These are phyloP conservation scores for Colletotrichum sp. DNA, from an alignment of 2,329 filamentous ascomycete genomes.

Conservation along the genomic window DNA sequence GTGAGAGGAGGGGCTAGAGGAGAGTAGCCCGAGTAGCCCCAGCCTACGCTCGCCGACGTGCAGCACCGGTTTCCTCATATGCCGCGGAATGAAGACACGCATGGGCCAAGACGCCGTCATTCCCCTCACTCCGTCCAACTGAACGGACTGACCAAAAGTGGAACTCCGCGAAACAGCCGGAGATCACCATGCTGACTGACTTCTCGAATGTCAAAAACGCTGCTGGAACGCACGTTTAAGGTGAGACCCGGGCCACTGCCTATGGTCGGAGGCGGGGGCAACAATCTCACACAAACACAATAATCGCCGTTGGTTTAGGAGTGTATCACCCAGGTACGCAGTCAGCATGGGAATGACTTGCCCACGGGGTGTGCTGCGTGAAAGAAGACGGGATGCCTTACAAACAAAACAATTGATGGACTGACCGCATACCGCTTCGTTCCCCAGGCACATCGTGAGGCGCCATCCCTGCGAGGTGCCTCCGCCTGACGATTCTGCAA, in stretches of 20 bases:
- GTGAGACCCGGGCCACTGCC: neutral
- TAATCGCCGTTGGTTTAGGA: neutral
- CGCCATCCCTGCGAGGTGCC: neutral
- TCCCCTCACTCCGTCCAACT: neutral
- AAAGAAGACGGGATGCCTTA: neutral
- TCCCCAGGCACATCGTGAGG: neutral
- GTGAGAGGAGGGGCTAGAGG: neutral
- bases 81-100: neutral
- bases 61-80: neutral
- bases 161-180: neutral
- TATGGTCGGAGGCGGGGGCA: neutral
- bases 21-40: neutral
- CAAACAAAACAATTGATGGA: neutral
- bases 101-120: neutral
- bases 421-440: neutral
- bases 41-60: neutral
- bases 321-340: neutral
- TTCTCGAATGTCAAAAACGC: constrained; percentile 2
- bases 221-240: neutral
- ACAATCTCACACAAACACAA: neutral
- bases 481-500: neutral
- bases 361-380: neutral
- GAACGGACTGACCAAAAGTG: neutral
- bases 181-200: neutral
- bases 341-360: neutral